Evolutionary conservation across 179 eudicot species (phyloP).

Genomic region (Gypsophila paniculata): DNA sequence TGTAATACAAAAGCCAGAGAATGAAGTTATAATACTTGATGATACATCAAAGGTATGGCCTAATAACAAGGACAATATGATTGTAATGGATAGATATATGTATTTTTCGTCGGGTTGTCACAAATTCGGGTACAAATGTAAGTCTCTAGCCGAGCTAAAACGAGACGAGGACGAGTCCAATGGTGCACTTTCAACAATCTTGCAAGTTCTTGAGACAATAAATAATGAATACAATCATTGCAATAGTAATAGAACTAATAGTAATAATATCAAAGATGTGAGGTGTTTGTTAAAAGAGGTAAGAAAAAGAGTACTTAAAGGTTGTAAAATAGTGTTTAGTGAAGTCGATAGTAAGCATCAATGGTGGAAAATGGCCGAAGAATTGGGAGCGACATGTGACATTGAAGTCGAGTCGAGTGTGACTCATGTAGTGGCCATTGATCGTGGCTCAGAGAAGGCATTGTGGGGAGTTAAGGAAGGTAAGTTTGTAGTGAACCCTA

Average conservation of each 20-base stretch:
- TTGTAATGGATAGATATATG: constrained; percentile 12
- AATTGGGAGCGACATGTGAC: constrained; percentile 60
- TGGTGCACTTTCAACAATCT: constrained; percentile 12
- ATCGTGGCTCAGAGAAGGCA: constrained; percentile 58
- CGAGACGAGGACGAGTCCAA: constrained; percentile 13
- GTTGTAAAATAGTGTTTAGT: constrained; percentile 72
- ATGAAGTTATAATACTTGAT: constrained; percentile 68
- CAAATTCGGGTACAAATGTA: neutral
- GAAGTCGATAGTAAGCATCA: constrained; percentile 43
- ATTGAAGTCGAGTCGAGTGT: constrained; percentile 45
- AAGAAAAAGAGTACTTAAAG: constrained; percentile 50
- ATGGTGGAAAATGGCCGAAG: constrained; percentile 65
- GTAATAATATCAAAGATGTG: neutral
- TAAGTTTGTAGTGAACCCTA: constrained; percentile 56
- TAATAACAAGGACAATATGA: constrained; percentile 12
- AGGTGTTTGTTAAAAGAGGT: constrained; percentile 44
- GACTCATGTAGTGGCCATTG: constrained; percentile 60
- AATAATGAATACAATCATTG: neutral
- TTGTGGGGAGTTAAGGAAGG: constrained; percentile 58
- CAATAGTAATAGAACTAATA: neutral
- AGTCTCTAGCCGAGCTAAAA: constrained; percentile 12
- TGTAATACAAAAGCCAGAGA: constrained; percentile 61
- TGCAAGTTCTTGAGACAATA: constrained; percentile 10
- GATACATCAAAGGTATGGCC: constrained; percentile 60
- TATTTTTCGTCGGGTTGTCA: constrained; percentile 14